Evolutionary conservation across 148 eudicot species (phyloP).

Genomic region (Vaccinium vitisidaea): DNA sequence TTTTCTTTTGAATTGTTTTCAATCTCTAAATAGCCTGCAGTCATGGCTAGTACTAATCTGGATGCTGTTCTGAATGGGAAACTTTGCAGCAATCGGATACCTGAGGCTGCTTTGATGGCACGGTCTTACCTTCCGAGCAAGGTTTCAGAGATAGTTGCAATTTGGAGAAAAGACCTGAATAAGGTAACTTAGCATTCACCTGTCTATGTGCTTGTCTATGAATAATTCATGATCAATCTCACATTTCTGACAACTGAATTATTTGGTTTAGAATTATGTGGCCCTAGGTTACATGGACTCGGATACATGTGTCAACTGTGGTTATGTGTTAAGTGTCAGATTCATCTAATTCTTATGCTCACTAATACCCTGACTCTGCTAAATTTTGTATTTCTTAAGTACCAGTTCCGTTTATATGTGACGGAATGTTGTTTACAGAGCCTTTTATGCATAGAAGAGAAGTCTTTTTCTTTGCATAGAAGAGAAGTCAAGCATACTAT

Average conservation of each 20-base stretch:
- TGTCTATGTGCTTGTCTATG: not conserved
- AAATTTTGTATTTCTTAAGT: not conserved
- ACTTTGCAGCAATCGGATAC: constrained; percentile 85
- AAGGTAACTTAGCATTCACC: constrained; percentile 45
- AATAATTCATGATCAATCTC: not conserved
- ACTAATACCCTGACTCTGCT: not conserved
- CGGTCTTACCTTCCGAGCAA: constrained; percentile 96
- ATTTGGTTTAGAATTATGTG: not conserved
- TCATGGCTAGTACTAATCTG: not conserved
- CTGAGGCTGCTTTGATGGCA: constrained; percentile 97
- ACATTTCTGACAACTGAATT: not conserved
- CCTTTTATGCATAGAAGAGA: not conserved
- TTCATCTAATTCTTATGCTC: not conserved
- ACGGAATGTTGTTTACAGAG: not conserved
- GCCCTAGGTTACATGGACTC: not conserved
- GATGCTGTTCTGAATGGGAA: constrained; percentile 21
- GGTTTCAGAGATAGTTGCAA: constrained; percentile 82
- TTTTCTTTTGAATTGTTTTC: constrained; percentile 10
- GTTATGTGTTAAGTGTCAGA: not conserved
- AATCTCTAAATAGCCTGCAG: not conserved
- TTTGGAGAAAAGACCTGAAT: constrained; percentile 91
- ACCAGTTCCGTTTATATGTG: not conserved
- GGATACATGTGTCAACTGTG: not conserved
- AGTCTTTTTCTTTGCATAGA: too few species aligned
- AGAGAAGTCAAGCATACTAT: not conserved